Conservation (phyloP, 106 monocot genomes). For the Triglochin maritima region DNA sequence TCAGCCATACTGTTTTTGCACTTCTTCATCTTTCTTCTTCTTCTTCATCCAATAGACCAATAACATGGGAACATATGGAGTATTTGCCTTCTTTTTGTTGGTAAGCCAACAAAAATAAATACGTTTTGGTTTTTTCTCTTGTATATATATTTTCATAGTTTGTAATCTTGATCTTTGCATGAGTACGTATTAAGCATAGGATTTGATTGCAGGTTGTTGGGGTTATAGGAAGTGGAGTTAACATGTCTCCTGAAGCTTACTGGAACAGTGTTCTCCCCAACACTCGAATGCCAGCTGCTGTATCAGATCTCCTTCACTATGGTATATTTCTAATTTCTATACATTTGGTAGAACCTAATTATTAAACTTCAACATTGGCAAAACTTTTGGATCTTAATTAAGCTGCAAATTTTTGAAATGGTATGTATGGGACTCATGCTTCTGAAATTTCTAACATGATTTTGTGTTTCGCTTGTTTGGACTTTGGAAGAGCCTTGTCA, state of each 20-base stretch:
- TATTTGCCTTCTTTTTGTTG: too few relatives aligned
- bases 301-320: slow-evolving; percentile 15
- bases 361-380: background rate
- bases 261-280: slow-evolving; percentile 40
- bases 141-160: background rate
- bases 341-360: background rate
- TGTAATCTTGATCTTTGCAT: too few relatives aligned
- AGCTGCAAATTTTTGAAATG: background rate
- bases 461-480: background rate
- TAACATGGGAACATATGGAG: too few relatives aligned
- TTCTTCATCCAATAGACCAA: too few relatives aligned
- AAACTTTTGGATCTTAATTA: too few relatives aligned
- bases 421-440: background rate
- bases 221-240: slow-evolving; percentile 17
- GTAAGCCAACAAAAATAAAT: too few relatives aligned
- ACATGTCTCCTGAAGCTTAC: slow-evolving; percentile 22
- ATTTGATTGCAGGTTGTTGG: slow-evolving; percentile 17
- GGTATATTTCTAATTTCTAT: slow-evolving; percentile 13
- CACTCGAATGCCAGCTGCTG: slow-evolving; percentile 51
- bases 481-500: slow-evolving; percentile 9
- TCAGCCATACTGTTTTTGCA: background rate
- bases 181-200: too few relatives aligned
- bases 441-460: background rate
- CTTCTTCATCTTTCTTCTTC: background rate
- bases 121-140: background rate